These are phyloP conservation scores for Saccharomyces hybrid DNA, from an alignment of 1,139 yeast genomes.

Conservation along the genomic window DNA sequence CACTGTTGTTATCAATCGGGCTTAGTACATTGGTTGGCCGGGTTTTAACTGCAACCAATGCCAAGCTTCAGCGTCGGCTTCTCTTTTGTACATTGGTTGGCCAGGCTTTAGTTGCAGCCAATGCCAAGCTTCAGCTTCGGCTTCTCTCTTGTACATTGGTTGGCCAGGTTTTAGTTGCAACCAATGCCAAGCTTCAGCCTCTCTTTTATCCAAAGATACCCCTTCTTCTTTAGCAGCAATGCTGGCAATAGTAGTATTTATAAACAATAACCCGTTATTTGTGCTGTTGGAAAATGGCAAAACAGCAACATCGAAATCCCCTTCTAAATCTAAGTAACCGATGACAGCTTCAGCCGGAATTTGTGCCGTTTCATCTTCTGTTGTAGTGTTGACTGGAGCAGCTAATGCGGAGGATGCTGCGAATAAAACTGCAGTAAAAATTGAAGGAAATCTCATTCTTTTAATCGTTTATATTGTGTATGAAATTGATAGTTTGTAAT, in stretches of 20 bases:
- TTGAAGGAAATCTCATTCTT: not conserved
- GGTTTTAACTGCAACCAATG: conserved; percentile 13
- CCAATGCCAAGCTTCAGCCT: conserved; percentile 13
- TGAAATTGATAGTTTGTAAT: not conserved
- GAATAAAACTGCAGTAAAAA: not conserved
- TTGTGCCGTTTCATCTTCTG: conserved; percentile 3
- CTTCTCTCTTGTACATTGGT: conserved; percentile 23
- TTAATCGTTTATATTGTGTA: not conserved
- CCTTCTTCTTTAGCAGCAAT: conserved; percentile 8
- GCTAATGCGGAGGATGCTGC: not conserved
- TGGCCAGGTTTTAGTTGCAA: conserved; percentile 12
- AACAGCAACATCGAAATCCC: conserved; percentile 10
- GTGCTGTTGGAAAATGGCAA: conserved; percentile 13
- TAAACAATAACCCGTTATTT: conserved; percentile 11
- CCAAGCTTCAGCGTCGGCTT: conserved; percentile 19
- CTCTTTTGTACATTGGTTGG: conserved; percentile 16
- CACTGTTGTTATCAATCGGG: not conserved
- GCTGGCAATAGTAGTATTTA: conserved; percentile 15
- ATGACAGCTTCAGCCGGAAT: conserved; percentile 15
- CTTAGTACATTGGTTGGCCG: conserved; percentile 15
- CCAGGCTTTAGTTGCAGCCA: conserved; percentile 13
- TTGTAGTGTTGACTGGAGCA: not conserved
- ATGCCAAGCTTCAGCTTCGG: conserved; percentile 16
- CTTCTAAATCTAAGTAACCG: conserved; percentile 14
- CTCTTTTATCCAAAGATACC: conserved; percentile 6